Percentiles rank a stretch among this genome's conserved stretches.
These are phyloP conservation scores for Primulina tabacum DNA, from an alignment of 257 asterid species.

Conservation along the genomic window DNA sequence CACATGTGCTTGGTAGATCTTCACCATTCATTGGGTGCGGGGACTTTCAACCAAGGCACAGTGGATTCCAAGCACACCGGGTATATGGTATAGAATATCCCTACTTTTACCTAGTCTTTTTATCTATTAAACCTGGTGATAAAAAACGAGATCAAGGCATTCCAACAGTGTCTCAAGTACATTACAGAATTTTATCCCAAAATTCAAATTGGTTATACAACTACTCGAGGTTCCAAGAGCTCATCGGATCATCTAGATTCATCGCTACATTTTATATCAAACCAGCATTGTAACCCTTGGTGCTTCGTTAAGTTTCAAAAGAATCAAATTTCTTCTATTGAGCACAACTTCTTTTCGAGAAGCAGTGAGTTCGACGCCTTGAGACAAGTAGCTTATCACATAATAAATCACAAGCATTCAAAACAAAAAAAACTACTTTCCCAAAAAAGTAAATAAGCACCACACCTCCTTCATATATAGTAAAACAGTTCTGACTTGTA, in stretches of 20 bases:
- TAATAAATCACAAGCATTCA: background rate
- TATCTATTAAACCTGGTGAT: too few species aligned
- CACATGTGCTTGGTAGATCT: too few species aligned
- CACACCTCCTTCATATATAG: background rate
- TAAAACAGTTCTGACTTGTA: background rate
- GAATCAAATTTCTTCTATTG: background rate
- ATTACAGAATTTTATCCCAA: too few species aligned
- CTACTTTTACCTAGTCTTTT: background rate
- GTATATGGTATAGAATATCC: too few species aligned
- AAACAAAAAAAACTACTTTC: too few species aligned
- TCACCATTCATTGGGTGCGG: too few species aligned
- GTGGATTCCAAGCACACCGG: too few species aligned
- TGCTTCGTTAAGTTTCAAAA: too few species aligned
- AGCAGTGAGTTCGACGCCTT: too few species aligned
- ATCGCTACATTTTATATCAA: too few species aligned
- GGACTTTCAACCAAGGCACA: too few species aligned
- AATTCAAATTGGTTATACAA: background rate
- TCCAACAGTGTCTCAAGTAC: background rate
- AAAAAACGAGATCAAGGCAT: background rate
- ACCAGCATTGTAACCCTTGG: too few species aligned
- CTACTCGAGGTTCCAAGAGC: background rate
- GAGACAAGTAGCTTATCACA: background rate
- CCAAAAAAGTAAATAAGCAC: background rate
- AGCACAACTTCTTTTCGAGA: background rate
- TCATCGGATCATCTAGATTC: background rate